Base-by-base conservation (phyloP, 129 eudicot genomes). In the sunflower (Helianthus annuus) region DNA sequence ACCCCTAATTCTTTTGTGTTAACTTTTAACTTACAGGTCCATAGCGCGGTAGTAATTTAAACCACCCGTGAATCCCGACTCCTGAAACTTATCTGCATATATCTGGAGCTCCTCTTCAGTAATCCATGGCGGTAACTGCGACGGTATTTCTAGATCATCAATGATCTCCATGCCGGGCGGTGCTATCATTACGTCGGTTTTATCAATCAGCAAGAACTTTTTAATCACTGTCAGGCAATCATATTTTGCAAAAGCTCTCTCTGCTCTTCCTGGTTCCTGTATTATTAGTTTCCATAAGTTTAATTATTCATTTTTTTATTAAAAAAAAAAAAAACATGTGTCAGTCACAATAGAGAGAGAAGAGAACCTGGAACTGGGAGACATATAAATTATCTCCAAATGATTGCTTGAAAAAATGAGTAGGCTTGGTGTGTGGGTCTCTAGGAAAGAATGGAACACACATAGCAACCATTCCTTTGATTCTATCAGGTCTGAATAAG, bases 131-230 rank as follows among this genome's bases (percentile, higher is more conserved):
- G 84, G 84, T 65, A 80, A 40, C 15, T 39, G 59, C 6, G 71
- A 34, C n/a, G 84, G 80, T 1, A 68, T 59, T 32, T 70, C 71
- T 12, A 73, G 12, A 15, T 62, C 72, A 53, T 81, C 85, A 38
- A 81, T 77, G 22, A 80, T 61, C 77, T 84, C 88, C 71, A 80
- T 69, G n/a, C 88, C 91, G 1, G 81, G 77, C 7, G 91, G 91
- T 11, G 91, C 70, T 11, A 80, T 52, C 64, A 55, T 34, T 48
- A 36, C 52, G 48, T 76, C 79, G 1, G 77, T 13, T 51, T 63
- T 75, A 7, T 57, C 65, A 13, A 75, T 78, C 48, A 80, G 57
- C 59, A 83, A 66, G n/a, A 83, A 78, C 77, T 83, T 86, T 78
- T 86, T 86, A 65, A 86, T 71, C 10, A 86, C 84, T 24, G 91